These are phyloP conservation scores for Cladochytrium replicatum DNA, from an alignment of 192 early-diverging fungal genomes.

Conservation along the genomic window DNA sequence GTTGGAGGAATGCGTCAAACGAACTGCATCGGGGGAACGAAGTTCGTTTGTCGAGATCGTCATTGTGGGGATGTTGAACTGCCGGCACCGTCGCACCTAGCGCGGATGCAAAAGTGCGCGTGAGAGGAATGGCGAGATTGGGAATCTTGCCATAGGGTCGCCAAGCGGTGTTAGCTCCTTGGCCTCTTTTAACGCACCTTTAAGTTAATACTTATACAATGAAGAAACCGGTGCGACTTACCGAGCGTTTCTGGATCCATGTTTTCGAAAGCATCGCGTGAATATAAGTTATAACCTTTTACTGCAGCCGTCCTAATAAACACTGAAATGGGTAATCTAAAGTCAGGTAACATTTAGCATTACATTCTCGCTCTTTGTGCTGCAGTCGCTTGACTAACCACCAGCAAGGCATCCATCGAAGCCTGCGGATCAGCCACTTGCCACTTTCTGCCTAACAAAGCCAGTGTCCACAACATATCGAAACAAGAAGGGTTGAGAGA, in stretches of 20 bases:
- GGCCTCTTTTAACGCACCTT: conserved; percentile 37
- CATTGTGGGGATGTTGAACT: no score
- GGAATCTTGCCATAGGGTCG: conserved; percentile 30
- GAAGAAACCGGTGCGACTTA: no score
- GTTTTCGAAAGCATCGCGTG: conserved; percentile 41
- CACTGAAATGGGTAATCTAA: no score
- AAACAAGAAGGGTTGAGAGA: neutral
- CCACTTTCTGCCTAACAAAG: conserved; percentile 55
- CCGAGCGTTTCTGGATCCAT: no score
- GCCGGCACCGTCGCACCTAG: no score
- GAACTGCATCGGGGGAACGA: conserved; percentile 31
- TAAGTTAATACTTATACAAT: no score
- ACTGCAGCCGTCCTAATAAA: conserved; percentile 34
- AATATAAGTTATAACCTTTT: conserved; percentile 51
- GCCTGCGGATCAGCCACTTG: conserved; percentile 42
- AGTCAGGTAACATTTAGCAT: conserved; percentile 43
- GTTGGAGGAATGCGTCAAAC: conserved; percentile 10
- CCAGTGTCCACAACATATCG: conserved; percentile 53
- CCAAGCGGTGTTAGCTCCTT: conserved; percentile 36
- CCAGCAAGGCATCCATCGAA: conserved; percentile 39
- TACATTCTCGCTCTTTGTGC: conserved; percentile 53
- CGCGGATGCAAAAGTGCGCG: conserved; percentile 28
- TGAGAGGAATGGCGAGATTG: conserved; percentile 34
- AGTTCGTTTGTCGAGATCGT: conserved; percentile 20
- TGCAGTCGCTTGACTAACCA: conserved; percentile 47